A percentile compares a stretch with the other conserved stretches of the same genome.
These are phyloP conservation scores for Xerocomus nothofagi DNA, from an alignment of 1,284 basidiomycete species.

Conservation along the genomic window DNA sequence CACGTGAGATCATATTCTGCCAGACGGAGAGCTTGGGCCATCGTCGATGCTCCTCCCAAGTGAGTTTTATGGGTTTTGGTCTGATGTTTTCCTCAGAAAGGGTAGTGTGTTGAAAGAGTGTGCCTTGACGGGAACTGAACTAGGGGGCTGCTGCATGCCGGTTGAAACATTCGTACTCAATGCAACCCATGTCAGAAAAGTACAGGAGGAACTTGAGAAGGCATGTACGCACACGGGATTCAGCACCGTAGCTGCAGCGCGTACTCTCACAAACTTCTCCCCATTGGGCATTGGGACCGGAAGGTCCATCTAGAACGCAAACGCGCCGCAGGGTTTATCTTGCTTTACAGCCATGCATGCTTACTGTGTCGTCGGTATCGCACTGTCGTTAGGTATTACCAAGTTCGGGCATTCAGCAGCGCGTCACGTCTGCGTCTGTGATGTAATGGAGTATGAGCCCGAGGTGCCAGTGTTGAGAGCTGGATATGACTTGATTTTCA, in stretches of 20 bases:
- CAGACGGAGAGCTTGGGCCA: no score
- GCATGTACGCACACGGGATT: no score
- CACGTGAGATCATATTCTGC: slow-evolving; percentile 27
- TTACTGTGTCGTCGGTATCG: slow-evolving; percentile 37
- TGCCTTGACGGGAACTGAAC: slow-evolving; percentile 5
- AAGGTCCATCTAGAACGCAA: slow-evolving; percentile 45
- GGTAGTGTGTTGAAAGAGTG: slow-evolving; percentile 46
- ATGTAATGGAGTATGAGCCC: no score
- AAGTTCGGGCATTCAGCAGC: no score
- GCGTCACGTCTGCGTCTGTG: no score
- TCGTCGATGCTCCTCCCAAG: slow-evolving; percentile 54
- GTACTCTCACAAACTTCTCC: slow-evolving; percentile 55
- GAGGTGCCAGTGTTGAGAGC: no score
- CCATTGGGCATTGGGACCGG: slow-evolving; percentile 40
- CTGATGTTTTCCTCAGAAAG: slow-evolving; percentile 45
- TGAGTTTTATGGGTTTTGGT: slow-evolving; percentile 46
- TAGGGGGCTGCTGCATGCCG: slow-evolving; percentile 12
- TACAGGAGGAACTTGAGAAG: no score
- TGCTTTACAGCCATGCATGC: slow-evolving; percentile 42
- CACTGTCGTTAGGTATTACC: slow-evolving; percentile 5
- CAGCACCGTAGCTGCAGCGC: no score
- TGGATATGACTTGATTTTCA: no score
- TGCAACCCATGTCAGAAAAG: neutral
- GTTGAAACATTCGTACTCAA: no score
- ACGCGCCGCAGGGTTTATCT: slow-evolving; percentile 46